Evolutionary conservation across 139 green algal genomes (phyloP).

Genomic region (Parachlorella kessleri): DNA sequence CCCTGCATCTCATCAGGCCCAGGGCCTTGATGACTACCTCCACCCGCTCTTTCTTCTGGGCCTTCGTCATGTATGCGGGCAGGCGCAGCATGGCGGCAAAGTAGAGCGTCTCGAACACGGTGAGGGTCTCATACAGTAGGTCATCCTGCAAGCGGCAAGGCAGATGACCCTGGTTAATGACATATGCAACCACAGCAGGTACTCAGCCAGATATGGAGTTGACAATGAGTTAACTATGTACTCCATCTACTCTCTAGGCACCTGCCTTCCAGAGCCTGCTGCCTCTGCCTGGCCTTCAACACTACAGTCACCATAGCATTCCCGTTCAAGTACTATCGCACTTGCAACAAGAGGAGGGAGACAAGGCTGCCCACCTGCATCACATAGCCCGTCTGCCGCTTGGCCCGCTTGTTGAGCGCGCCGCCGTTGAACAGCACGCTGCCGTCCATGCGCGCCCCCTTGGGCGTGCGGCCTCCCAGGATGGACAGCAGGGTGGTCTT

Average conservation of each 20-base stretch:
- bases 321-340: too few relatives aligned
- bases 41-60: conserved; percentile 71
- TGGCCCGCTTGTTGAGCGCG: conserved; percentile 60
- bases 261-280: too few relatives aligned
- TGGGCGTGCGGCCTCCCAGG: conserved; percentile 68
- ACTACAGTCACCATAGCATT: background rate
- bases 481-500: conserved; percentile 84
- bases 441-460: conserved; percentile 45
- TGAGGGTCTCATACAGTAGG: conserved; percentile 82
- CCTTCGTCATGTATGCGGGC: conserved; percentile 64
- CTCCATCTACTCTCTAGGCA: too few relatives aligned
- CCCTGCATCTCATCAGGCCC: conserved; percentile 69
- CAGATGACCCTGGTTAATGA: too few relatives aligned
- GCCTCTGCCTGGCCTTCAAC: too few relatives aligned
- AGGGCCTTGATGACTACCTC: conserved; percentile 73
- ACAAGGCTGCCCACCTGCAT: conserved; percentile 9
- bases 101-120: conserved; percentile 79
- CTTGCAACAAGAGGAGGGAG: too few relatives aligned
- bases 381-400: conserved; percentile 69
- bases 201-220: too few relatives aligned
- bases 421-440: conserved; percentile 75
- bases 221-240: too few relatives aligned
- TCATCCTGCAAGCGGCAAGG: conserved; percentile 77
- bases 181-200: too few relatives aligned
- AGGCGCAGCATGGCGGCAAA: conserved; percentile 83